phyloP scores from a whole-genome alignment of 2,329 filamentous ascomycete genomes.

The Aspergillus sp. region DNA sequence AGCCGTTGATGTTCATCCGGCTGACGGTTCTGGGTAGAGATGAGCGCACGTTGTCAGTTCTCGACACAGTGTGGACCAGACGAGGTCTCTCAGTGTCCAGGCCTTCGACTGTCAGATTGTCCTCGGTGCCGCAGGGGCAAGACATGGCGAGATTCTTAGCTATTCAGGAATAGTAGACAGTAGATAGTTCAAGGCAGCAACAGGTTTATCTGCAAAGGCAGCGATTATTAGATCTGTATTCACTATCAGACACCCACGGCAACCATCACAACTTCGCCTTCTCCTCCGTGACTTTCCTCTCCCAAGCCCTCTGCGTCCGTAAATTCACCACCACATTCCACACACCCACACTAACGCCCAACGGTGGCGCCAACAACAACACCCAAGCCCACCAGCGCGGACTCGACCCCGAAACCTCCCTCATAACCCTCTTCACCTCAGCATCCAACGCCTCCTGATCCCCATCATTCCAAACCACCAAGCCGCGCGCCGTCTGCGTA shows the following conservation, averaged over 20 bases:
- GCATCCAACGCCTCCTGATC: conserved; percentile 59
- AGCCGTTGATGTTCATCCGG: background rate
- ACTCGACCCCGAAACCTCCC: conserved; percentile 52
- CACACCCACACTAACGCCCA: conserved; percentile 59
- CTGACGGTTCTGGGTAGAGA: conserved; percentile 5
- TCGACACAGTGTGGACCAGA: conserved; percentile 3
- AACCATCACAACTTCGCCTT: conserved; percentile 46
- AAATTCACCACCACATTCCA: conserved; percentile 69
- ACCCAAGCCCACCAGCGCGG: conserved; percentile 80
- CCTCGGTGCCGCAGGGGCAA: conserved; percentile 4
- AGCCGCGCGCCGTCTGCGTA: conserved; percentile 51
- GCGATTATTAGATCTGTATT: no score
- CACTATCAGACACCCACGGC: no score
- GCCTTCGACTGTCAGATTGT: conserved; percentile 5
- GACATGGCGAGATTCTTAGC: conserved; percentile 2
- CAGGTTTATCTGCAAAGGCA: background rate
- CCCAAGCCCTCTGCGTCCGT: conserved; percentile 63
- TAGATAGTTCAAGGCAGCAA: background rate
- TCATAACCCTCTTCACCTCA: conserved; percentile 60
- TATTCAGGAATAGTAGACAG: no score
- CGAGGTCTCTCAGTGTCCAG: conserved; percentile 7
- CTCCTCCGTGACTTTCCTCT: conserved; percentile 48
- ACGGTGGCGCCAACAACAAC: conserved; percentile 59
- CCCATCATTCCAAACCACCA: conserved; percentile 87
- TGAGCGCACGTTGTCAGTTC: conserved; percentile 1